Percentiles rank a stretch among this genome's conserved stretches.
Conservation (phyloP, 2,329 filamentous ascomycete species). For the Rhynchosporium agropyri region DNA sequence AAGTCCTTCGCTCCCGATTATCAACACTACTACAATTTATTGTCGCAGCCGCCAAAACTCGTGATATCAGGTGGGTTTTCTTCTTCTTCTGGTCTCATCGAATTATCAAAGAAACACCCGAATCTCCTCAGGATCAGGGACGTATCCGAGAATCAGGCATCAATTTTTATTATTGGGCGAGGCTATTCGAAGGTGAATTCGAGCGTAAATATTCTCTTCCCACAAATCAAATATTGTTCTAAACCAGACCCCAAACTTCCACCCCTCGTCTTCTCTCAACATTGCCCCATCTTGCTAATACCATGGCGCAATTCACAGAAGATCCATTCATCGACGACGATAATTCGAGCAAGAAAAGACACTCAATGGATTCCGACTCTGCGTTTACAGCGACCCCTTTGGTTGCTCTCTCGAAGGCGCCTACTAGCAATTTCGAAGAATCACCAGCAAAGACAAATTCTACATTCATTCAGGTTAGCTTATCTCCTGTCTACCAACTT, state of each 20-base stretch:
- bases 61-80: slow-evolving; percentile 4
- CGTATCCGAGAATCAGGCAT: not conserved
- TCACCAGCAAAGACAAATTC: slow-evolving; percentile 10
- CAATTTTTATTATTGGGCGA: not conserved
- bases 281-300: slow-evolving; percentile 15
- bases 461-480: slow-evolving; percentile 29
- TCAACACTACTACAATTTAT: not conserved
- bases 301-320: slow-evolving; percentile 24
- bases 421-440: not conserved
- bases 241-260: not conserved
- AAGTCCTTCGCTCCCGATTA: not conserved
- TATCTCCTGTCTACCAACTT: not conserved
- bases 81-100: not conserved
- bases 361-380: slow-evolving; percentile 28
- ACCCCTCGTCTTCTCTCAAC: not conserved
- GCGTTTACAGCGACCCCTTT: slow-evolving; percentile 29
- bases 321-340: slow-evolving; percentile 11
- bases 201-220: slow-evolving; percentile 12
- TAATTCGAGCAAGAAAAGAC: not conserved
- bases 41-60: not conserved
- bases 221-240: not conserved
- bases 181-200: slow-evolving; percentile 1
- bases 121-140: not conserved
- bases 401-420: slow-evolving; percentile 9
- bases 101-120: too few relatives aligned